A percentile compares a stretch with the other conserved stretches of the same genome.
phyloP scores from a whole-genome alignment of 148 eudicot genomes.

The Pouteria glomerata region DNA sequence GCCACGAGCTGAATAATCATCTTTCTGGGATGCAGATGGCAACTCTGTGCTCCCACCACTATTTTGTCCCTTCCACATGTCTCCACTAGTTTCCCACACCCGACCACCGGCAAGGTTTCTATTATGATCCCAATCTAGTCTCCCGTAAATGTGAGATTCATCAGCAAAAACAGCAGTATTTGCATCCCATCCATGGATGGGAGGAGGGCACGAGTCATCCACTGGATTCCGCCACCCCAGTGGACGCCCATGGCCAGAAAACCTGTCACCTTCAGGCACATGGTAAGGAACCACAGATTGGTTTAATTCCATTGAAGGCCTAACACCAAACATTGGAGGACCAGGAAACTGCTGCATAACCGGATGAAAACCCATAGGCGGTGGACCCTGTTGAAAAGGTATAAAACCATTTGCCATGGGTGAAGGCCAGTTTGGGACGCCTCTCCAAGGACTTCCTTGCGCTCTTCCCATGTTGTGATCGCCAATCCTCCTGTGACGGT shows the following conservation, averaged over 20 bases:
- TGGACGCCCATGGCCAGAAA: slow-evolving; percentile 57
- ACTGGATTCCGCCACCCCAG: slow-evolving; percentile 71
- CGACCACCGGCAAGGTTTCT: slow-evolving; percentile 36
- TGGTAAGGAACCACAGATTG: slow-evolving; percentile 68
- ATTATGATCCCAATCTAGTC: slow-evolving; percentile 38
- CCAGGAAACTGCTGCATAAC: slow-evolving; percentile 64
- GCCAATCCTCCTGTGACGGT: slow-evolving; percentile 61
- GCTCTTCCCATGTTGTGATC: slow-evolving; percentile 67
- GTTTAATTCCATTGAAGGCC: slow-evolving; percentile 73
- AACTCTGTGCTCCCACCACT: slow-evolving; percentile 37
- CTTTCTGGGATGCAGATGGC: slow-evolving; percentile 42
- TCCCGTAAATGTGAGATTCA: slow-evolving; percentile 55
- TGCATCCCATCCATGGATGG: slow-evolving; percentile 73
- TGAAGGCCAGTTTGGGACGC: slow-evolving; percentile 80
- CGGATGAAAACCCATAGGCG: slow-evolving; percentile 69
- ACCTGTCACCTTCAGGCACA: slow-evolving; percentile 63
- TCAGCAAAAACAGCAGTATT: slow-evolving; percentile 60
- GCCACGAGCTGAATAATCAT: slow-evolving; percentile 26
- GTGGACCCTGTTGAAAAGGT: slow-evolving; percentile 84
- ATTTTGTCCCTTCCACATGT: slow-evolving; percentile 58
- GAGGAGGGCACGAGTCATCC: slow-evolving; percentile 45
- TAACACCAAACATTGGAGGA: slow-evolving; percentile 57
- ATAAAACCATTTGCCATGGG: slow-evolving; percentile 72
- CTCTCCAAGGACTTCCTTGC: slow-evolving; percentile 79
- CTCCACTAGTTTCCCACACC: slow-evolving; percentile 55